Evolutionary conservation across 1,139 yeast species (phyloP), one percentile per base, ranked within the genome.

Genomic region (Blastobotrys aristatus): DNA sequence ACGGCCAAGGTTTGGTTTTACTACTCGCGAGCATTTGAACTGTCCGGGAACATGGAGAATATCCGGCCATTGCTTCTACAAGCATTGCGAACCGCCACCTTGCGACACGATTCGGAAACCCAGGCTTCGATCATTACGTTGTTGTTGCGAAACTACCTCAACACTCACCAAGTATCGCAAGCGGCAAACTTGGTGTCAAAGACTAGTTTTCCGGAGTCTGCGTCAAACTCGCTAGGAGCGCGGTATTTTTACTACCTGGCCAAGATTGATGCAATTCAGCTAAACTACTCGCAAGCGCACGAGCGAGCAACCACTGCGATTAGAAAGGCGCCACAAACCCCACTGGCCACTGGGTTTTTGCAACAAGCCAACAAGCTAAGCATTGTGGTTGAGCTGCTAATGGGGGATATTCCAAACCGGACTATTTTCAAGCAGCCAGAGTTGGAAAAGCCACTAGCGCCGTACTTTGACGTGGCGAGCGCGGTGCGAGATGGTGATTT

Each of bases 341-440:
- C 79, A 42, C 78, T 82, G 54, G 89, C 97, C 4, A 70, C 77
- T 43, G 98, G 98, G 0, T 94, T 94, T 65, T 68, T 90, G 54
- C 96, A 89, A 68, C 80, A 87, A 43, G 95, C 97, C 4, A 83
- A 92, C 57, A 94, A 94, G 70, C 76, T 94, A 57, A 85, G 82
- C 63, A 84, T 92, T 53, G 77, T 90, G 48, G 87, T 92, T 60
- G 97, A 94, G 69, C 74, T 94, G 60, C 77, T 94, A 57, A 90
- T 92, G 82, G 98, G 99, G 46, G 98, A 92, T 61, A 85, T 94
- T 59, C 98, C 98, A n/a, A 96, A 88, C 60, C 74, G 94, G 55
- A 76, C 88, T 46, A 77, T 79, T 39, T 92, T 94, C 74, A 80
- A 80, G 60, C 84, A 84, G 59, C 71, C 76, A 10, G 70, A 72